phyloP scores from a whole-genome alignment of 768 basidiomycete species.

The Russula vinacea region DNA sequence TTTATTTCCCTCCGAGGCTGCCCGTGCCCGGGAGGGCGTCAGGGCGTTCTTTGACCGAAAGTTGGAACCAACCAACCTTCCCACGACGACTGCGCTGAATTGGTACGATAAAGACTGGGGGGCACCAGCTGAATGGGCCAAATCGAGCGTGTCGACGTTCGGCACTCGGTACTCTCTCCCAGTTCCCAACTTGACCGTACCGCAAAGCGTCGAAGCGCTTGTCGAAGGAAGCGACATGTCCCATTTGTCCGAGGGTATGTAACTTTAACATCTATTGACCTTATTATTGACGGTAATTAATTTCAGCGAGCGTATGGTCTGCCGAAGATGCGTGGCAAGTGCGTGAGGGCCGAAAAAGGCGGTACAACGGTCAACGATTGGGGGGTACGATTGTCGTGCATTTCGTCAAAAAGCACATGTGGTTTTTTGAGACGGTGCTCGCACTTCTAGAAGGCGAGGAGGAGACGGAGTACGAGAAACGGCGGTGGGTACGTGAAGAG shows the following conservation, averaged over 20 bases:
- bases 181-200: constrained; percentile 56
- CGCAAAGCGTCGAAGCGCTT: constrained; percentile 82
- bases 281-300: constrained; percentile 8
- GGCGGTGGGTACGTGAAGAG: constrained; percentile 21
- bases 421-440: constrained; percentile 92
- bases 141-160: constrained; percentile 86
- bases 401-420: constrained; percentile 95
- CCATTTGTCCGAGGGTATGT: constrained; percentile 57
- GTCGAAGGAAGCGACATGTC: constrained; percentile 91
- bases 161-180: constrained; percentile 72
- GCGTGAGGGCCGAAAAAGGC: constrained; percentile 64
- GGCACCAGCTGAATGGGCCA: constrained; percentile 62
- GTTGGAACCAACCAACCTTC: constrained; percentile 28
- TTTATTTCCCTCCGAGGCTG: constrained; percentile 85
- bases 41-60: constrained; percentile 49
- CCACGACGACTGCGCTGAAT: constrained; percentile 33
- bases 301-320: constrained; percentile 53
- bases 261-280: constrained; percentile 4
- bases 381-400: constrained; percentile 96
- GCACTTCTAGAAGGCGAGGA: constrained; percentile 83
- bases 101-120: constrained; percentile 32
- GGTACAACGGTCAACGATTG: constrained; percentile 65
- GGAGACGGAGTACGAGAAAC: constrained; percentile 47
- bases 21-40: constrained; percentile 59
- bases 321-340: constrained; percentile 65